Conservation (phyloP, 2,329 filamentous ascomycete genomes). For the Fusarium sterilihyphosum region DNA sequence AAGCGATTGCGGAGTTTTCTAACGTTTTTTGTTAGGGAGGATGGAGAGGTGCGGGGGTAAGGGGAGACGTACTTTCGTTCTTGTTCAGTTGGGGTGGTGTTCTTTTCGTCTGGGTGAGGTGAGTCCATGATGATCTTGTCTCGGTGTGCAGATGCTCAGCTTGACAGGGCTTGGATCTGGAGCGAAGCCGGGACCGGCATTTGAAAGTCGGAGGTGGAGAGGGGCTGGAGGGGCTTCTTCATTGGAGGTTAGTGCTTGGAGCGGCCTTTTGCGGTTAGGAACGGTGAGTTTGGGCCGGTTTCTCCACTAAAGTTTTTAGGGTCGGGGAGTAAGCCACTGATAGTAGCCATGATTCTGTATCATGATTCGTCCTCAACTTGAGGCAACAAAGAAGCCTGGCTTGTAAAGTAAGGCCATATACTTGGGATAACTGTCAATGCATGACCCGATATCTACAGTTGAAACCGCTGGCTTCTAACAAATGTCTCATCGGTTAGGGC, state of each 20-base stretch:
- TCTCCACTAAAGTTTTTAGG: neutral
- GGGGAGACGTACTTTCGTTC: conserved; percentile 10
- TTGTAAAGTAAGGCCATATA: neutral
- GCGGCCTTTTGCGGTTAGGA: neutral
- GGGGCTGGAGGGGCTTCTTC: neutral
- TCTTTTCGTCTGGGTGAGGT: neutral
- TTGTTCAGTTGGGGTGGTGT: neutral
- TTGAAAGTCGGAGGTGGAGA: neutral
- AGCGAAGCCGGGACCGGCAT: neutral
- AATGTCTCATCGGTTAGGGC: conserved; percentile 55
- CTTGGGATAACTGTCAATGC: no score
- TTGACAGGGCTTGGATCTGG: neutral
- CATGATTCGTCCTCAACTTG: neutral
- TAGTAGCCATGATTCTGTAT: neutral
- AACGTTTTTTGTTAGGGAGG: neutral
- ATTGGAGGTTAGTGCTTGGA: neutral
- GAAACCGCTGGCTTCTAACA: neutral
- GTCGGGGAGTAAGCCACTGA: neutral
- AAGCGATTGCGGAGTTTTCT: conserved; percentile 48
- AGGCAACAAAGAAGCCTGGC: no score
- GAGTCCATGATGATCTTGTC: conserved; percentile 9
- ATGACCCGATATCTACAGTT: neutral
- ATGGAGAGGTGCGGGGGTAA: neutral
- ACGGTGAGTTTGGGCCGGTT: neutral
- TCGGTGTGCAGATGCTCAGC: conserved; percentile 4